These are phyloP conservation scores for Cadophora sp. DNA, from an alignment of 2,329 filamentous ascomycete species.

Conservation along the genomic window DNA sequence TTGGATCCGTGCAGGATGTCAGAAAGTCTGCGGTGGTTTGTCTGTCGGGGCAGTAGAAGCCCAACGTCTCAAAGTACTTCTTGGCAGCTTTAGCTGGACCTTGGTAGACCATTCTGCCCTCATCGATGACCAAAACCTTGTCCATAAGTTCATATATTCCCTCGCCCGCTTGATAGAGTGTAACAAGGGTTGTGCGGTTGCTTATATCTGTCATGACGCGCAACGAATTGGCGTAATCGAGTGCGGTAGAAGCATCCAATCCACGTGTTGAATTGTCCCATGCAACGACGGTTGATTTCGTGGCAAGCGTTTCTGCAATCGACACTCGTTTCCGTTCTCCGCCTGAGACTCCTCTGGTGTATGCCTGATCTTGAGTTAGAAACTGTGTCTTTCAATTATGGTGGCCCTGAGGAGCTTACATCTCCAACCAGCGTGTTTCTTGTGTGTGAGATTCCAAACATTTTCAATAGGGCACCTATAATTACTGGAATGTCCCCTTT, in stretches of 20 bases:
- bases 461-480: conserved; percentile 72
- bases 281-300: conserved; percentile 74
- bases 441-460: conserved; percentile 81
- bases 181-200: conserved; percentile 72
- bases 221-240: conserved; percentile 75
- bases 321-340: conserved; percentile 82
- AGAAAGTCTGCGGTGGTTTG: conserved; percentile 81
- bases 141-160: conserved; percentile 77
- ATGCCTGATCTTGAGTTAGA: conserved; percentile 38
- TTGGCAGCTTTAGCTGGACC: conserved; percentile 67
- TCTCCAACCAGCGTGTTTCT: conserved; percentile 79
- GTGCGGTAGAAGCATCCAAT: conserved; percentile 76
- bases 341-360: conserved; percentile 75
- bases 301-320: conserved; percentile 78
- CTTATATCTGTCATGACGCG: conserved; percentile 78
- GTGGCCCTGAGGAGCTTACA: conserved; percentile 47
- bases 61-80: conserved; percentile 69
- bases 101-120: conserved; percentile 71
- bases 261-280: conserved; percentile 84
- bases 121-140: conserved; percentile 79
- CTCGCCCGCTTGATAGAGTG: conserved; percentile 72
- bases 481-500: conserved; percentile 70
- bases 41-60: conserved; percentile 59
- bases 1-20: conserved; percentile 76
- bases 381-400: not conserved